Conservation (phyloP, 2,329 filamentous ascomycete genomes). For the Cordyceps javanica region DNA sequence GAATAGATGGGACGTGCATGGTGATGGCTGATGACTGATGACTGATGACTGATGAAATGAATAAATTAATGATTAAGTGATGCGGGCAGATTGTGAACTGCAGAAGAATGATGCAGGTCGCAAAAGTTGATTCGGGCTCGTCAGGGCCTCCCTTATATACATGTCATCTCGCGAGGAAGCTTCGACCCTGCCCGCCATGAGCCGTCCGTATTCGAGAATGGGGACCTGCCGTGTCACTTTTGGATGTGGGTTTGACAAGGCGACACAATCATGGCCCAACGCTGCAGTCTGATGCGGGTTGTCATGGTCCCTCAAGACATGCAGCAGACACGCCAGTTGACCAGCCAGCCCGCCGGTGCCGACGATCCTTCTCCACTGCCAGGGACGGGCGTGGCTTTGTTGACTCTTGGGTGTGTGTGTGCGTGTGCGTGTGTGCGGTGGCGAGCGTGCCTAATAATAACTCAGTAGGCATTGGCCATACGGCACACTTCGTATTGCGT, state of each 20-base stretch:
- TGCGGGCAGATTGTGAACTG: not conserved
- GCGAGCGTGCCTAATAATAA: not conserved
- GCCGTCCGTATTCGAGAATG: not conserved
- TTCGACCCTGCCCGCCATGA: not conserved
- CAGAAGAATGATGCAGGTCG: not conserved
- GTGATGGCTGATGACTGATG: constrained; percentile 20
- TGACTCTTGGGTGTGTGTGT: no score
- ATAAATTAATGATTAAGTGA: not conserved
- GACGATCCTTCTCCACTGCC: not conserved
- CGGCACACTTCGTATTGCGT: not conserved
- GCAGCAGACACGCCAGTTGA: not conserved
- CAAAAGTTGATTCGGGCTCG: not conserved
- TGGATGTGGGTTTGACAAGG: constrained; percentile 4
- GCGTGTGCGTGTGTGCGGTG: no score
- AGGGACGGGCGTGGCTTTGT: no score
- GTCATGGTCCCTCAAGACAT: not conserved
- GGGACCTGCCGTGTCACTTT: not conserved
- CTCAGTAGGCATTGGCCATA: not conserved
- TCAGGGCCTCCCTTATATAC: not conserved
- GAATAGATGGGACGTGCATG: constrained; percentile 38
- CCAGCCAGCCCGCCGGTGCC: not conserved
- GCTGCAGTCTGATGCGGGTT: not conserved
- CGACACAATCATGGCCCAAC: not conserved
- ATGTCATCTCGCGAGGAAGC: not conserved
- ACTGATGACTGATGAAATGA: no score